phyloP scores from a whole-genome alignment of 768 basidiomycete species.

The Xerocomellus chrysenteron region DNA sequence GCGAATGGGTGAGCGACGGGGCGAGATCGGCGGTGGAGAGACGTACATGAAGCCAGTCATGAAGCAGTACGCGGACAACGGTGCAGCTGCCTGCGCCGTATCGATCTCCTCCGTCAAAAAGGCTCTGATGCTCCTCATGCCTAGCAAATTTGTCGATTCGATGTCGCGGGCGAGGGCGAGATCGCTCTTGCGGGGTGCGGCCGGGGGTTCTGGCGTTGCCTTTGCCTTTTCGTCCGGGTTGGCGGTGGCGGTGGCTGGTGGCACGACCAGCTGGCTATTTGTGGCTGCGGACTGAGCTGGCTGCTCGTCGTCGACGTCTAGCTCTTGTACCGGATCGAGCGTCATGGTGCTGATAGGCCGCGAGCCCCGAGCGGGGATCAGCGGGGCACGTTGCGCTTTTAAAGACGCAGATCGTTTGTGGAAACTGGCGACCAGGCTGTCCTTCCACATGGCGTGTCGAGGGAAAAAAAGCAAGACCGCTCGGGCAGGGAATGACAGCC shows the following conservation, averaged over 20 bases:
- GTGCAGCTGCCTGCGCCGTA: constrained; percentile 40
- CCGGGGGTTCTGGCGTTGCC: background rate
- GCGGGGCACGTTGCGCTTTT: constrained; percentile 13
- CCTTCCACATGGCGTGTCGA: constrained; percentile 11
- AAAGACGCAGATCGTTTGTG: constrained; percentile 5
- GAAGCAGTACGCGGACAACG: constrained; percentile 66
- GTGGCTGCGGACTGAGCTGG: background rate
- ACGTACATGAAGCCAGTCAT: constrained; percentile 80
- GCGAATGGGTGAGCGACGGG: background rate
- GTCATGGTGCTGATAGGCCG: constrained; percentile 3
- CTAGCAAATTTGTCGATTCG: constrained; percentile 6
- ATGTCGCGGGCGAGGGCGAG: constrained; percentile 7
- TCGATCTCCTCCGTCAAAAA: constrained; percentile 28
- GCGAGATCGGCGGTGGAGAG: background rate
- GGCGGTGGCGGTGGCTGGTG: background rate
- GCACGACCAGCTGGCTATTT: background rate
- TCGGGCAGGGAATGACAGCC: too few relatives aligned
- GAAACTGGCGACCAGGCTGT: constrained; percentile 13
- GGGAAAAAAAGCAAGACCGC: background rate
- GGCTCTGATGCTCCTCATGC: constrained; percentile 8
- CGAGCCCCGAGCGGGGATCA: constrained; percentile 6
- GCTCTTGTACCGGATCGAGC: constrained; percentile 15
- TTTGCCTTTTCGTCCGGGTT: background rate
- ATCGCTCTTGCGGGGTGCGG: background rate
- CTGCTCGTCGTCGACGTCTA: background rate